These are phyloP conservation scores for Kwoniella europaea DNA, from an alignment of 768 basidiomycete genomes.

Conservation along the genomic window DNA sequence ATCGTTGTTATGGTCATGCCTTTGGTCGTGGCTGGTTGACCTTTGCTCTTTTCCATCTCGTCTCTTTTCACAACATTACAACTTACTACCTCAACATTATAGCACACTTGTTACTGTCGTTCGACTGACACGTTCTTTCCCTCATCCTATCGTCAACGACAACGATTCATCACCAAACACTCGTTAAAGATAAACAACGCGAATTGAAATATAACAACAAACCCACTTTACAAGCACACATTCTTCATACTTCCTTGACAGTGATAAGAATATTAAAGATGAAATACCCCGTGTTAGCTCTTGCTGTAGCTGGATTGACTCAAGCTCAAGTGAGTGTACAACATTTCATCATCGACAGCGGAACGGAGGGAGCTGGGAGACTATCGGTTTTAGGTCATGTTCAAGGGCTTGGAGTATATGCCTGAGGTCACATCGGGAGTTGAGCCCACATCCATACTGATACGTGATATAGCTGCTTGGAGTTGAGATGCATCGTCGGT, in stretches of 20 bases:
- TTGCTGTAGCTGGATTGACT: constrained; percentile 29
- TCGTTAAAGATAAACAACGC: not conserved
- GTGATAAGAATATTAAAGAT: constrained; percentile 12
- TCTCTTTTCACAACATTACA: not conserved
- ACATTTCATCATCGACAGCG: not conserved
- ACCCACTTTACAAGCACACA: not conserved
- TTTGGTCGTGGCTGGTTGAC: not conserved
- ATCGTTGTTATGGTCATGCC: not conserved
- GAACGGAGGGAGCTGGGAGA: not conserved
- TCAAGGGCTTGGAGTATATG: no score
- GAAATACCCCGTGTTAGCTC: constrained; percentile 29
- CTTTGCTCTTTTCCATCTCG: not conserved
- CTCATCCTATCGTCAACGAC: not conserved
- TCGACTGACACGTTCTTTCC: not conserved
- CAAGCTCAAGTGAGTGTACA: constrained; percentile 31
- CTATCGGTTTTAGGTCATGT: not conserved
- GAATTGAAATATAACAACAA: not conserved
- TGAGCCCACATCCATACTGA: not conserved
- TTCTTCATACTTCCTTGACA: not conserved
- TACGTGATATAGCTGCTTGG: no score
- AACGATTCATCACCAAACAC: not conserved
- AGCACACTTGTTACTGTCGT: not conserved
- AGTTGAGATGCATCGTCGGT: no score
- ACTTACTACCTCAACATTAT: not conserved
- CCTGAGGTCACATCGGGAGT: not conserved